Base-by-base conservation (phyloP, 306 rosid species). In the Acacia melanoxylon region DNA sequence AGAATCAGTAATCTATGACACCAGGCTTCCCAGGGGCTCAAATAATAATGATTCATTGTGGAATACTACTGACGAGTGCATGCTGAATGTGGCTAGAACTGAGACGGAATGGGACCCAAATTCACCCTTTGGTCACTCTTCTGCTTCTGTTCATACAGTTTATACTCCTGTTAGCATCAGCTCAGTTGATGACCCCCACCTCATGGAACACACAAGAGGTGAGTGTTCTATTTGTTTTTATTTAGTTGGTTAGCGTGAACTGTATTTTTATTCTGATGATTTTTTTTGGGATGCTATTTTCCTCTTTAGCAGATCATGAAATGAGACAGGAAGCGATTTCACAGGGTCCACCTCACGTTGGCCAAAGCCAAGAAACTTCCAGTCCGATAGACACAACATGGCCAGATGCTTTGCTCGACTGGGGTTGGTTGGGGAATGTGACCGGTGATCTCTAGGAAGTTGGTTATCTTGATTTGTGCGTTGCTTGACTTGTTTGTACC, bases 121-220 rank as follows among this genome's bases (percentile, higher is more conserved):
- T 41, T 85, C 90, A 51, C 87, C 93, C 40, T 40, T 89, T 48
- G 86, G 87, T 68, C 85, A 88, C 69, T 85, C 91, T 80, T 72
- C 86, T 58, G 85, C 88, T n/a, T 85, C 89, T 1, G 84, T 85
- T 74, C 77, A 83, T 54, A 86, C 87, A 12, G 92, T 78, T 70
- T 84, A 87, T 80, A 84, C 92, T 35, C 89, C 92, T 68, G 63
- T 89, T 67, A 89, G 88, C 58, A 86, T 89, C 78, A 80, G 89
- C 69, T 89, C 94, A n/a, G 80, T 85, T 25, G 92, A 91, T 25
- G 89, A 90, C 45, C 80, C 66, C 22, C 68, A 45, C 62, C 75
- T 81, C 45, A 52, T 84, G 6, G 90, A 86, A 81, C 41, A 78
- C 84, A 42, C 87, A 68, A 62, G 83, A 10, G 91, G 95, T 91